phyloP scores from a whole-genome alignment of 805 yeast species.

The Scheffersomyces ergatensis region DNA sequence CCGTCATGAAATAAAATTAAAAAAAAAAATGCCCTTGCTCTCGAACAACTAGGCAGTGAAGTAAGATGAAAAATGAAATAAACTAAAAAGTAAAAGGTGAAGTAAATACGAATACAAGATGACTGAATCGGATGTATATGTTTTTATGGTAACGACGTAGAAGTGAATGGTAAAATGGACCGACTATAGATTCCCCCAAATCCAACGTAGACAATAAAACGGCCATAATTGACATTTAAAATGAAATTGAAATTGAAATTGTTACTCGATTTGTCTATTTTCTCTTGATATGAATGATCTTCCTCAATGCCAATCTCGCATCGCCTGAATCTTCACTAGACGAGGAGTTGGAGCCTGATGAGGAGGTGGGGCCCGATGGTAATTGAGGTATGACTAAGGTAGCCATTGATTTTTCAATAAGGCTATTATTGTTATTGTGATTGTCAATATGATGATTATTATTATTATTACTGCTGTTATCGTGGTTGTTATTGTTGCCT shows the following conservation, averaged over 20 bases:
- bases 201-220: too few relatives aligned
- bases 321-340: slow-evolving; percentile 29
- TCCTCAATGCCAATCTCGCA: slow-evolving; percentile 37
- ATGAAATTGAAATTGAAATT: not conserved
- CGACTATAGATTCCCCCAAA: too few relatives aligned
- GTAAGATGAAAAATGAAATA: too few relatives aligned
- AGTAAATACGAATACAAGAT: too few relatives aligned
- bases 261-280: slow-evolving; percentile 11
- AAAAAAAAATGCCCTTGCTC: too few relatives aligned
- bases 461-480: not conserved
- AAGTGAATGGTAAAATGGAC: not conserved
- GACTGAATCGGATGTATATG: too few relatives aligned
- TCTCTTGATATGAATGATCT: slow-evolving; percentile 30
- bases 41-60: too few relatives aligned
- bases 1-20: too few relatives aligned
- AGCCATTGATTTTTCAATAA: slow-evolving; percentile 8
- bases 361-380: not conserved
- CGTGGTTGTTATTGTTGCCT: too few relatives aligned
- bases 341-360: not conserved
- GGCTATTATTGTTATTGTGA: not conserved
- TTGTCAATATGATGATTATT: not conserved
- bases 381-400: slow-evolving; percentile 15
- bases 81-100: too few relatives aligned
- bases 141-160: not conserved
- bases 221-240: too few relatives aligned